These are phyloP conservation scores for Sugiyamaella paludigena DNA, from an alignment of 1,139 yeast species.

Conservation along the genomic window DNA sequence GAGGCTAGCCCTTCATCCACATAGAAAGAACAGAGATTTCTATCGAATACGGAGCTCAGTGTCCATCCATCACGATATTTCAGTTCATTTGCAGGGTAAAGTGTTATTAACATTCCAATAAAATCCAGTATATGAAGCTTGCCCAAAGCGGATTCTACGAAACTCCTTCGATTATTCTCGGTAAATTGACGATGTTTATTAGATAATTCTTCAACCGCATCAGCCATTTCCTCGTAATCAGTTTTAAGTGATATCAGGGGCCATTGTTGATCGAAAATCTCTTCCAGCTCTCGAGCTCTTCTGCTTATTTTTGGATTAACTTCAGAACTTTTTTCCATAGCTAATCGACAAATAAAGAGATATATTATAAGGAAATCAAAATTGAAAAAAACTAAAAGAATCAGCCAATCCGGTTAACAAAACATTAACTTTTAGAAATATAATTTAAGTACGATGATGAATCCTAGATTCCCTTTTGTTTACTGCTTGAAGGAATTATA, in stretches of 20 bases:
- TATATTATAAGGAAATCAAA: not conserved
- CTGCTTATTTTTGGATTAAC: no score
- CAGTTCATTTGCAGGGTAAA: constrained; percentile 10
- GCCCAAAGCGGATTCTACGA: constrained; percentile 12
- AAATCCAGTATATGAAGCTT: constrained; percentile 15
- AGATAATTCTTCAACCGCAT: constrained; percentile 8
- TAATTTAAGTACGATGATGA: no score
- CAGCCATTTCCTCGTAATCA: constrained; percentile 4
- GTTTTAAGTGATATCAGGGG: constrained; percentile 1
- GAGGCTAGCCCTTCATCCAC: constrained; percentile 7
- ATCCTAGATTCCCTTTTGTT: no score
- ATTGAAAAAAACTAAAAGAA: not conserved
- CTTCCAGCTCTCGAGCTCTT: constrained; percentile 1
- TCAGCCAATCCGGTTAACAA: not conserved
- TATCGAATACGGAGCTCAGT: constrained; percentile 7
- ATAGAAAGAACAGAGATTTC: constrained; percentile 9
- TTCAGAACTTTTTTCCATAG: no score
- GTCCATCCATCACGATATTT: constrained; percentile 3
- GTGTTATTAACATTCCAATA: constrained; percentile 8
- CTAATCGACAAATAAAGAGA: not conserved
- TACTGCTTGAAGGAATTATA: no score
- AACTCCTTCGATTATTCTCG: not conserved
- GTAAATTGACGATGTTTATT: constrained; percentile 7
- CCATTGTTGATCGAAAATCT: constrained; percentile 11
- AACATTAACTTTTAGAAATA: no score